Evolutionary conservation across 805 yeast genomes (phyloP).

Genomic region (Diddensiella transvaalensis): DNA sequence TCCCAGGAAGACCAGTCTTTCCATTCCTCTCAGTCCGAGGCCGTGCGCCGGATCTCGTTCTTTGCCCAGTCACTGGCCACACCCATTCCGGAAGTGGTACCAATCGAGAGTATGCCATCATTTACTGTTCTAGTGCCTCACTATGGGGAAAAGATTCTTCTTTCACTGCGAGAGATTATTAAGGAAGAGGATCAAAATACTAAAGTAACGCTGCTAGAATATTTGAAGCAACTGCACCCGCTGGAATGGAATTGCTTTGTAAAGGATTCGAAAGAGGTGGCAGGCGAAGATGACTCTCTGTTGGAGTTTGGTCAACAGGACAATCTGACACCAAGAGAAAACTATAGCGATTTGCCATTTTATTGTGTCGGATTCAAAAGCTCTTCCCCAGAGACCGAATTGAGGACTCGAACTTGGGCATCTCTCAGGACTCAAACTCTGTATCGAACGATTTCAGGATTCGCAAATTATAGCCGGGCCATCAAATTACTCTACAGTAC

Average conservation of each 20-base stretch:
- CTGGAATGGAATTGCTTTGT: conserved; percentile 82
- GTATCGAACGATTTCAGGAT: conserved; percentile 79
- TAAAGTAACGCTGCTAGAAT: conserved; percentile 72
- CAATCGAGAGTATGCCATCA: conserved; percentile 68
- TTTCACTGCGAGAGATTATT: conserved; percentile 74
- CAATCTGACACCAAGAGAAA: conserved; percentile 22
- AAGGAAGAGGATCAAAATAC: conserved; percentile 59
- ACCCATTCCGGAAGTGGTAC: conserved; percentile 71
- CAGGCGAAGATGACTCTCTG: conserved; percentile 16
- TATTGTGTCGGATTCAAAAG: conserved; percentile 70
- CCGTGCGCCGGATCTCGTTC: conserved; percentile 77
- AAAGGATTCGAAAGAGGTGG: conserved; percentile 54
- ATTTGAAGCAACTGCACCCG: conserved; percentile 66
- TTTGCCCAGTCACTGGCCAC: conserved; percentile 89
- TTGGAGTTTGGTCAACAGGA: conserved; percentile 20
- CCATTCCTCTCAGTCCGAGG: conserved; percentile 65
- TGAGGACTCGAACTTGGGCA: conserved; percentile 84
- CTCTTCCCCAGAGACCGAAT: conserved; percentile 56
- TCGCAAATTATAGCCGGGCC: conserved; percentile 73
- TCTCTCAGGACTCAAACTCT: conserved; percentile 79
- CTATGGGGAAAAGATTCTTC: conserved; percentile 74
- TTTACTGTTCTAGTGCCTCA: conserved; percentile 86
- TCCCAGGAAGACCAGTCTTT: conserved; percentile 76
- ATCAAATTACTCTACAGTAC: conserved; percentile 62
- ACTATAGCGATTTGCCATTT: conserved; percentile 61